phyloP scores from a whole-genome alignment of 306 rosid species.

The Abrus pulchellus region DNA sequence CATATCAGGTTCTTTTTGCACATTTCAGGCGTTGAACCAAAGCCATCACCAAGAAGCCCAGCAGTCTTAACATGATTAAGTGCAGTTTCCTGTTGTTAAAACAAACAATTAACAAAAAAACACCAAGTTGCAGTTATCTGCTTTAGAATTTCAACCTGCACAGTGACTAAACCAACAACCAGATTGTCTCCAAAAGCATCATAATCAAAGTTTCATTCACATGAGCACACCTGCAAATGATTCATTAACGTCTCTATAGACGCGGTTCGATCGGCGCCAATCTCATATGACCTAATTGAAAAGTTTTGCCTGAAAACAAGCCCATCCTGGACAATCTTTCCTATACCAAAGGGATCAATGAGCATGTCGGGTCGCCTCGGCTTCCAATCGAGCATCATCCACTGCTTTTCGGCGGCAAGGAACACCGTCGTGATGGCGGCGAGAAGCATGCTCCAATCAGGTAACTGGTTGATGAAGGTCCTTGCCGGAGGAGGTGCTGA shows the following conservation, averaged over 20 bases:
- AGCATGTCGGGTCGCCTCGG: conserved; percentile 87
- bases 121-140: not conserved
- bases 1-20: conserved; percentile 91
- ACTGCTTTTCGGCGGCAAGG: conserved; percentile 98
- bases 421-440: conserved; percentile 94
- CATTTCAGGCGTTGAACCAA: conserved; percentile 98
- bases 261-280: conserved; percentile 96
- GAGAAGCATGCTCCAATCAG: conserved; percentile 99
- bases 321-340: conserved; percentile 94
- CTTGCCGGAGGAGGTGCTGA: conserved; percentile 64
- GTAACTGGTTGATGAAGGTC: conserved; percentile 90
- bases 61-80: conserved; percentile 95
- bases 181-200: not conserved
- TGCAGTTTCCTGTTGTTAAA: conserved; percentile 82
- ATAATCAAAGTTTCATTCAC: not conserved
- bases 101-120: conserved; percentile 1
- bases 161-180: not conserved
- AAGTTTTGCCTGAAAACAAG: conserved; percentile 86
- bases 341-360: conserved; percentile 83
- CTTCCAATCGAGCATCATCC: conserved; percentile 99
- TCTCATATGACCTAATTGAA: conserved; percentile 93
- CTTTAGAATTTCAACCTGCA: not conserved
- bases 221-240: conserved; percentile 83
- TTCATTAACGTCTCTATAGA: conserved; percentile 96
- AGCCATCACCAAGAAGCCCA: conserved; percentile 96